Percentiles rank a stretch among this genome's conserved stretches.
Evolutionary conservation across 345 rosid species (phyloP).

Genomic region (Mallotus nudiflorus): DNA sequence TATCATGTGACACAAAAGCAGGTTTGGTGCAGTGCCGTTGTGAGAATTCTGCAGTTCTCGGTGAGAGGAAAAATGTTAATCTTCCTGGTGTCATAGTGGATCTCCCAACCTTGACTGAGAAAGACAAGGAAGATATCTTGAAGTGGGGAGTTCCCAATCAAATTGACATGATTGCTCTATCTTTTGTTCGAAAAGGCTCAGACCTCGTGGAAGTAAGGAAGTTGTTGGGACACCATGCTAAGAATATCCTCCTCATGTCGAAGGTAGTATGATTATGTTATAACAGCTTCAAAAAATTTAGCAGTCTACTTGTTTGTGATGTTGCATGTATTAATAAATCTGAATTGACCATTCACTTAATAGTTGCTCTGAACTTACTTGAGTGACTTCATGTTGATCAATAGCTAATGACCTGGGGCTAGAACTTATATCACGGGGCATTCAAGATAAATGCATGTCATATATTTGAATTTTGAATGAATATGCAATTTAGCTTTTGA

Average conservation of each 20-base stretch:
- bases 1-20: constrained; percentile 62
- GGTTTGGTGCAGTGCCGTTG: constrained; percentile 83
- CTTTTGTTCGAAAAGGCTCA: constrained; percentile 93
- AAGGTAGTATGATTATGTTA: constrained; percentile 51
- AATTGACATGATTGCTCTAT: constrained; percentile 95
- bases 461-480: not conserved
- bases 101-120: constrained; percentile 93
- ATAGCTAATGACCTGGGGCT: too few species aligned
- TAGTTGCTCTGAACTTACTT: too few species aligned
- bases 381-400: too few species aligned
- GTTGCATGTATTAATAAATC: not conserved
- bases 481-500: not conserved
- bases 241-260: constrained; percentile 91
- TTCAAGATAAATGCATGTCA: not conserved
- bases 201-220: constrained; percentile 87
- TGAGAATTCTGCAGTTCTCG: constrained; percentile 89
- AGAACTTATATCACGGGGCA: too few species aligned
- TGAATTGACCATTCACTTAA: not conserved
- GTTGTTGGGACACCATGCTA: constrained; percentile 73
- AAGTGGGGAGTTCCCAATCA: constrained; percentile 89
- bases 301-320: not conserved
- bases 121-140: constrained; percentile 94
- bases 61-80: constrained; percentile 97
- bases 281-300: not conserved
- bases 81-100: constrained; percentile 99